A percentile compares a stretch with the other conserved stretches of the same genome.
These are phyloP conservation scores for Clausena lansium DNA, from an alignment of 345 rosid genomes.

Conservation along the genomic window DNA sequence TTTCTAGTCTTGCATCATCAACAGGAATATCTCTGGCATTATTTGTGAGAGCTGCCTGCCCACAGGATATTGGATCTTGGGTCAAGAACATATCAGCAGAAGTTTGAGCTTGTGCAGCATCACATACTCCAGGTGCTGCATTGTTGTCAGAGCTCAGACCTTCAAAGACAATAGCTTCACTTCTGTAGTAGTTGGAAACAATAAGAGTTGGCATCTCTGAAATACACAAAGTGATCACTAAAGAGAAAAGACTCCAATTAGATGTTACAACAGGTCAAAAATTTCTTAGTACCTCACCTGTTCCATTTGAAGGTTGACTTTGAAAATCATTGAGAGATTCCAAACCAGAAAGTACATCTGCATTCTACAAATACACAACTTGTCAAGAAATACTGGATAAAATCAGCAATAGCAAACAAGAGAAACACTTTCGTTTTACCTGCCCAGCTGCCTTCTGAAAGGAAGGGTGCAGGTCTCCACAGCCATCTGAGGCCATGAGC, in stretches of 20 bases:
- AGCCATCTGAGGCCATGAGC: constrained; percentile 1
- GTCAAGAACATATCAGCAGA: constrained; percentile 12
- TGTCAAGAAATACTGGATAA: background rate
- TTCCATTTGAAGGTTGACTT: constrained; percentile 15
- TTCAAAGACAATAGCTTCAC: background rate
- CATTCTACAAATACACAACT: constrained; percentile 27
- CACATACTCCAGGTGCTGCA: constrained; percentile 8
- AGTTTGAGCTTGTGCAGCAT: constrained; percentile 5
- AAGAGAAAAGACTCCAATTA: background rate
- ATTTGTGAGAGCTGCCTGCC: constrained; percentile 7
- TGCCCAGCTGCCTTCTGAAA: constrained; percentile 22
- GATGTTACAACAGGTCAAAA: background rate
- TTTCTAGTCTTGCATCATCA: constrained; percentile 21
- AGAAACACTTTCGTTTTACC: constrained; percentile 13
- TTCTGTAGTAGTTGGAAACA: background rate
- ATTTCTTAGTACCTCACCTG: constrained; percentile 17
- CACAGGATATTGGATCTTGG: constrained; percentile 13
- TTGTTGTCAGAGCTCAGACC: constrained; percentile 6
- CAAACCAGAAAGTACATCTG: constrained; percentile 29
- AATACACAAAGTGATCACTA: background rate
- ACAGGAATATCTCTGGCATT: constrained; percentile 18
- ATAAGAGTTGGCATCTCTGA: constrained; percentile 19
- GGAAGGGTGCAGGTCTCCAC: constrained; percentile 9
- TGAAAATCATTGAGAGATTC: constrained; percentile 23
- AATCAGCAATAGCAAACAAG: background rate